Evolutionary conservation across 2,329 filamentous ascomycete genomes (phyloP).

Genomic region (Calonectria hongkongensis): DNA sequence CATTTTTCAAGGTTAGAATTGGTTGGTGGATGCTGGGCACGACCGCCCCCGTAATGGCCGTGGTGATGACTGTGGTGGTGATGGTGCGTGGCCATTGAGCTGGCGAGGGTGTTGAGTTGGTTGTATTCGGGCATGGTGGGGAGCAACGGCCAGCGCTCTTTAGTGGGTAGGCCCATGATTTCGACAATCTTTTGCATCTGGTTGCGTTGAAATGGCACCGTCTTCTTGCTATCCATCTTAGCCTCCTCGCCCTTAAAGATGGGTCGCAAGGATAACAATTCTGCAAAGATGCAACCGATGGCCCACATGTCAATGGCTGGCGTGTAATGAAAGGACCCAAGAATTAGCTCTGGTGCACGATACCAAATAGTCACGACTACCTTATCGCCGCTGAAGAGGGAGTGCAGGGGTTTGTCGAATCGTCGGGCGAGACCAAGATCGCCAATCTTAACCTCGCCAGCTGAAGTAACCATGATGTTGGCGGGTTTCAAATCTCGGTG

Average conservation of each 20-base stretch:
- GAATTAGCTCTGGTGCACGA: conserved; percentile 92
- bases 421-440: conserved; percentile 93
- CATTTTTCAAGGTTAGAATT: conserved; percentile 82
- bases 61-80: conserved; percentile 65
- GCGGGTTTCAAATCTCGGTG: conserved; percentile 98
- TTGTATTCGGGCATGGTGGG: conserved; percentile 90
- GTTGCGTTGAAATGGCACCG: conserved; percentile 96
- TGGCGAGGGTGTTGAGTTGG: conserved; percentile 77
- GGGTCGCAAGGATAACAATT: conserved; percentile 89
- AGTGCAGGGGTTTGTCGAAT: conserved; percentile 95
- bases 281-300: conserved; percentile 97
- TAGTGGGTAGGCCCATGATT: conserved; percentile 92
- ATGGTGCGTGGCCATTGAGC: conserved; percentile 69
- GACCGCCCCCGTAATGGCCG: conserved; percentile 58
- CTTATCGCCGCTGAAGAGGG: conserved; percentile 94
- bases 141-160: conserved; percentile 91
- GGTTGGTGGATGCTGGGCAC: conserved; percentile 61
- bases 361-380: conserved; percentile 99
- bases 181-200: conserved; percentile 99
- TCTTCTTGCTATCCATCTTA: conserved; percentile 99
- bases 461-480: conserved; percentile 98
- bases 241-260: conserved; percentile 99
- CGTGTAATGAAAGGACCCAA: conserved; percentile 96
- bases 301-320: conserved; percentile 98
- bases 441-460: conserved; percentile 93